phyloP scores from a whole-genome alignment of 345 rosid species.

The Eucalyptus viminalis region DNA sequence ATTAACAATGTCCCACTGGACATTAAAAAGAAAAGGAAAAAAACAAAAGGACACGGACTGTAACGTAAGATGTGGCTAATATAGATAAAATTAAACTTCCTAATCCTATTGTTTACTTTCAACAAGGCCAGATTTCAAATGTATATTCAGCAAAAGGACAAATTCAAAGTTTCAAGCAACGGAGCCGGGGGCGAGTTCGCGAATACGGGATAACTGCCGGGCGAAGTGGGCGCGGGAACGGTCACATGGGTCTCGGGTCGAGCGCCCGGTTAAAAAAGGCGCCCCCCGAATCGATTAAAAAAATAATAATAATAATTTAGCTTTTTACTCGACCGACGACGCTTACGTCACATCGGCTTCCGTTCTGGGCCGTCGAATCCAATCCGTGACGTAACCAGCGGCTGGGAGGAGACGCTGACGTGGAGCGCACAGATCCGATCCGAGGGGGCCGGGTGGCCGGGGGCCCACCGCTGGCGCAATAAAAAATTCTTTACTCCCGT shows the following conservation, averaged over 20 bases:
- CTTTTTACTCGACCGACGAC: neutral
- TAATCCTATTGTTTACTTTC: neutral
- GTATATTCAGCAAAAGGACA: neutral
- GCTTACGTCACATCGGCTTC: neutral
- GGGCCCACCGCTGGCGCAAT: neutral
- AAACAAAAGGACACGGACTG: neutral
- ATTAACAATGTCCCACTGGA: neutral
- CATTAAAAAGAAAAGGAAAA: fast-evolving
- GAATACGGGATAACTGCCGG: neutral
- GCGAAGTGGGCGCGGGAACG: neutral
- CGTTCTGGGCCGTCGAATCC: neutral
- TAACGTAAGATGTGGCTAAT: neutral
- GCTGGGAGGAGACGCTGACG: neutral
- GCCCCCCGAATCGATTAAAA: neutral
- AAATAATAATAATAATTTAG: no score
- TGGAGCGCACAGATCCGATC: neutral
- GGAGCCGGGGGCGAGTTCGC: neutral
- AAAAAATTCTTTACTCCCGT: neutral
- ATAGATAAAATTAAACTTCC: neutral
- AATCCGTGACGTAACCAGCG: neutral
- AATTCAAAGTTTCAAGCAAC: neutral
- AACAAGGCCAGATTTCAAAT: neutral
- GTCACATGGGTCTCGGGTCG: neutral
- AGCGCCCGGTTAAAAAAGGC: neutral
- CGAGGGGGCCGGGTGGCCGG: neutral